Percentiles rank a stretch among this genome's conserved stretches.
These are phyloP conservation scores for Theileria sp. DNA, from an alignment of 169 alveolate genomes.

Conservation along the genomic window DNA sequence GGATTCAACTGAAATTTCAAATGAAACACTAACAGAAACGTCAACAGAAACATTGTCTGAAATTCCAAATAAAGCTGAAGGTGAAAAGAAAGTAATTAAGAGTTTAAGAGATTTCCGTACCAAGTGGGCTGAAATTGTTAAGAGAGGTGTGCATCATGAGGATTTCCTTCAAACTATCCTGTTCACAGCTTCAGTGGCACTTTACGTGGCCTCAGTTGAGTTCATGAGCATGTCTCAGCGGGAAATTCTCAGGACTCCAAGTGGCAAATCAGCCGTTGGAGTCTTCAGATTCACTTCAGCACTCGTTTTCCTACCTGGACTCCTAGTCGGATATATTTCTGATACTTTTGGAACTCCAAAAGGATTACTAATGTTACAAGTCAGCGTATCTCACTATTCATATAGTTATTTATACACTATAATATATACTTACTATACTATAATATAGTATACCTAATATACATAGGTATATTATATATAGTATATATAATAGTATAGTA, in stretches of 20 bases:
- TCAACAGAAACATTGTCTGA: background rate
- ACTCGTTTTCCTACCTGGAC: constrained; percentile 45
- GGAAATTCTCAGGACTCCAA: constrained; percentile 2
- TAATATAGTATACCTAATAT: background rate
- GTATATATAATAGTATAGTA: background rate
- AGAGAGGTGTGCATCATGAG: background rate
- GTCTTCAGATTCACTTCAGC: constrained; percentile 10
- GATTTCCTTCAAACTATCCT: constrained; percentile 1
- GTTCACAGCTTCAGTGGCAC: constrained; percentile 13
- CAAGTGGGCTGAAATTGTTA: background rate
- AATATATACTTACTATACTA: too few species aligned
- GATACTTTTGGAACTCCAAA: constrained; percentile 43
- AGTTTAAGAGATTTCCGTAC: background rate
- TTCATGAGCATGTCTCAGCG: constrained; percentile 52
- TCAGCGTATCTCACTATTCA: constrained; percentile 21
- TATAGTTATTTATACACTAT: background rate
- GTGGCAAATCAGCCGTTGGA: constrained; percentile 1
- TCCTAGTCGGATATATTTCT: constrained; percentile 31
- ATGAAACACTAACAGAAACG: too few species aligned
- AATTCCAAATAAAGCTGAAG: background rate
- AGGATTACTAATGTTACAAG: constrained; percentile 33
- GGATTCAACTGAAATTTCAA: too few species aligned
- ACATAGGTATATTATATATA: background rate
- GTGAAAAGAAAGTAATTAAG: background rate
- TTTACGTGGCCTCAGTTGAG: constrained; percentile 45